Conservation (phyloP, 371 early-diverging fungal genomes). For the Capniomyces stellatus region DNA sequence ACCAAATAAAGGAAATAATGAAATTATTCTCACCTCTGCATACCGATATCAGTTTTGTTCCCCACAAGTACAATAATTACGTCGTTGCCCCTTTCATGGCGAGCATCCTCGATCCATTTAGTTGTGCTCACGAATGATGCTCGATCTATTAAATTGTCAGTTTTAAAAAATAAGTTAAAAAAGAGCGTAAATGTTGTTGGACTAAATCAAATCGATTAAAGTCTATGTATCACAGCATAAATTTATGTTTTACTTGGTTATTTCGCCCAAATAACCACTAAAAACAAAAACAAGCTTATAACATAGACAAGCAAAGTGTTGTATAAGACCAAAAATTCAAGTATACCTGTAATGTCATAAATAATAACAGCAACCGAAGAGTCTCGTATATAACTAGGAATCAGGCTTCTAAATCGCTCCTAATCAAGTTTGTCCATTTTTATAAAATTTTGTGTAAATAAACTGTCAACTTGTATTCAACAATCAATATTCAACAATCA, state of each 20-base stretch:
- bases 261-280: no score
- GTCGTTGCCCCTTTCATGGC: constrained; percentile 90
- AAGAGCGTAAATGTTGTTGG: no score
- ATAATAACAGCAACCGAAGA: constrained; percentile 97
- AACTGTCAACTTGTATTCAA: constrained; percentile 2
- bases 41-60: constrained; percentile 96
- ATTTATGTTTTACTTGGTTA: no score
- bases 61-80: constrained; percentile 96
- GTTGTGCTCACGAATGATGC: constrained; percentile 87
- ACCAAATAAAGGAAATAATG: no score
- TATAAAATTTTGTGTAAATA: no score
- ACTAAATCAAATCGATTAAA: no score
- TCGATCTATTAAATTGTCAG: constrained; percentile 65
- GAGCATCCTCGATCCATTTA: constrained; percentile 97
- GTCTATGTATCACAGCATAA: no score
- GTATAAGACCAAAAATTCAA: no score
- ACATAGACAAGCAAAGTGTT: no score
- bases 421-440: constrained; percentile 8
- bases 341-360: constrained; percentile 68
- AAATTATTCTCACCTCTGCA: no score
- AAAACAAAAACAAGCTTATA: no score
- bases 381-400: constrained; percentile 97
- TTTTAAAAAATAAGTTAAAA: no score
- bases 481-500: background rate
- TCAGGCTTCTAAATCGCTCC: constrained; percentile 89